These are phyloP conservation scores for Oropetium thomaeum DNA, from an alignment of 176 grass and related monocot genomes.

Conservation along the genomic window DNA sequence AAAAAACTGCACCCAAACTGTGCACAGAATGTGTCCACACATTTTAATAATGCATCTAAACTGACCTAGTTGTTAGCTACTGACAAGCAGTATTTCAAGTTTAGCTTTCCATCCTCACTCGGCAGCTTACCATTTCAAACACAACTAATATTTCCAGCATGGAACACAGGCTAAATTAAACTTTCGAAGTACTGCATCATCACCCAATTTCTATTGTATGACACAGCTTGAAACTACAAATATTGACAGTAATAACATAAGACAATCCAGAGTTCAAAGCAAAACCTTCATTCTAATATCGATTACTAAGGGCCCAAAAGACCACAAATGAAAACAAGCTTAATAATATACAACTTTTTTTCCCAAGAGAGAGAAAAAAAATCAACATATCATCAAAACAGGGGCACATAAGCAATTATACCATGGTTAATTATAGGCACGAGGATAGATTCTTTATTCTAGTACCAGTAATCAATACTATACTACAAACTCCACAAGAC, in stretches of 20 bases:
- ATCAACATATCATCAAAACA: background rate
- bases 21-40: too few relatives aligned
- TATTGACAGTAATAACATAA: background rate
- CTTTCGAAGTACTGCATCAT: background rate
- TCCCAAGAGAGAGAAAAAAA: background rate
- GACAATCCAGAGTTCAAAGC: background rate
- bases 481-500: too few relatives aligned
- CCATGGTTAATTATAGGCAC: too few relatives aligned
- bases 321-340: background rate
- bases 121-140: background rate
- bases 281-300: background rate
- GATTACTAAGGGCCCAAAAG: background rate
- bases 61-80: background rate
- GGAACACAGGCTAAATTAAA: background rate
- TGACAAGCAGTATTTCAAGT: background rate
- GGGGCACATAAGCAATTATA: too few relatives aligned
- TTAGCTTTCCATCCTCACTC: background rate
- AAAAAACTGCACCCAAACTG: background rate
- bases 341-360: background rate
- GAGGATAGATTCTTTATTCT: too few relatives aligned
- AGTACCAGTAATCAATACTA: too few relatives aligned
- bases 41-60: background rate
- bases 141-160: background rate
- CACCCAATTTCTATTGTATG: background rate
- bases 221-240: background rate